phyloP scores from a whole-genome alignment of 106 monocot genomes.

The Hemerocallis citrina region DNA sequence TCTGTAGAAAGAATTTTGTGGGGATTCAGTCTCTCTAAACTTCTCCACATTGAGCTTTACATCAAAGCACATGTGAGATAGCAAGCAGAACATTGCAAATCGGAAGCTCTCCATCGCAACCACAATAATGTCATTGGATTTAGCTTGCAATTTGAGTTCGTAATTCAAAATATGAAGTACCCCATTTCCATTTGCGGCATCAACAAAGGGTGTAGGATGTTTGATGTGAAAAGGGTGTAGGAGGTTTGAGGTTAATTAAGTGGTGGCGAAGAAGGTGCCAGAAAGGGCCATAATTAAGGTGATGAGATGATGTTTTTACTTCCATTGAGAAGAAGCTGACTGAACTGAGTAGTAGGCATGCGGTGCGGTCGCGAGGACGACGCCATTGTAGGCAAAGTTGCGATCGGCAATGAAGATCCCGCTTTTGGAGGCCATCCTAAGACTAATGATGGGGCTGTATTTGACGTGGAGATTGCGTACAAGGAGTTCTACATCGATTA shows the following conservation, averaged over 20 bases:
- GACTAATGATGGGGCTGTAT: conserved; percentile 13
- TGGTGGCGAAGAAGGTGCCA: conserved; percentile 19
- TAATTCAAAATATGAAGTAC: neutral
- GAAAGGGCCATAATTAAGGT: conserved; percentile 15
- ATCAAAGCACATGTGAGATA: conserved; percentile 18
- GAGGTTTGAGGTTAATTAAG: conserved; percentile 4
- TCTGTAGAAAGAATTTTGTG: neutral
- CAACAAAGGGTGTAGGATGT: neutral
- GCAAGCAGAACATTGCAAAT: conserved; percentile 3
- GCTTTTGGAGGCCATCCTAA: neutral
- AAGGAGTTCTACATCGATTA: conserved; percentile 1
- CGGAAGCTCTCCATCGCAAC: conserved; percentile 7
- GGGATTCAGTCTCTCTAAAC: neutral
- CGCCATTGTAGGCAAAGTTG: conserved; percentile 7
- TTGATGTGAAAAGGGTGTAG: conserved; percentile 5
- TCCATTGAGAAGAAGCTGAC: neutral
- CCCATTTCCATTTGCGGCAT: too few relatives aligned
- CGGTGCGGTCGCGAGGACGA: conserved; percentile 3
- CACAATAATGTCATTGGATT: neutral
- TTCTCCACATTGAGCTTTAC: conserved; percentile 1
- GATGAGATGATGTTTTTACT: conserved; percentile 4
- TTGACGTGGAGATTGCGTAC: conserved; percentile 8
- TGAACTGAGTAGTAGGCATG: neutral
- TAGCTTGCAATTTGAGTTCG: neutral
- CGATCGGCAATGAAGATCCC: conserved; percentile 19